phyloP scores from a whole-genome alignment of 805 yeast species.

The Candida succiphila region DNA sequence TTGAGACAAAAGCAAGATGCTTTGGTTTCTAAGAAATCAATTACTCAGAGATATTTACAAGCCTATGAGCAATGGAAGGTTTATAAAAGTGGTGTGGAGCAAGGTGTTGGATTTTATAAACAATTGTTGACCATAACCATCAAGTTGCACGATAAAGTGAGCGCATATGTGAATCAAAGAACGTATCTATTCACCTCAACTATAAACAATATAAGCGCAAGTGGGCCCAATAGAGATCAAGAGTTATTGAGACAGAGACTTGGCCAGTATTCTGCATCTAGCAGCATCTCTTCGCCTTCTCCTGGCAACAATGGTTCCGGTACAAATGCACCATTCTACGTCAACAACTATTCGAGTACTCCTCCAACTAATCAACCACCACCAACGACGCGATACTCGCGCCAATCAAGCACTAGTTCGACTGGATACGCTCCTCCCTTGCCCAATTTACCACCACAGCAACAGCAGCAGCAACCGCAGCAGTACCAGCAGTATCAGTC shows the following conservation, averaged over 20 bases:
- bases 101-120: conserved; percentile 57
- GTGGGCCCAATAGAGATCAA: conserved; percentile 11
- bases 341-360: conserved; percentile 1
- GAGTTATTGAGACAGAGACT: conserved; percentile 11
- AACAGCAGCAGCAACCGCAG: conserved; percentile 1
- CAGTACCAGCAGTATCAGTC: neutral
- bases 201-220: conserved; percentile 6
- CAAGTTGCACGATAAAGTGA: conserved; percentile 15
- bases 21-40: conserved; percentile 23
- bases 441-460: conserved; percentile 16
- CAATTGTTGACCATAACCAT: conserved; percentile 31
- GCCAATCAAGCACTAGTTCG: neutral
- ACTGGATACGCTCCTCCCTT: conserved; percentile 11
- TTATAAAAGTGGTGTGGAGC: conserved; percentile 46
- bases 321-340: conserved; percentile 6
- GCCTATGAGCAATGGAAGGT: conserved; percentile 52
- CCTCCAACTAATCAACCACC: neutral
- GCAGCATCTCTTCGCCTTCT: conserved; percentile 4
- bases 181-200: conserved; percentile 15
- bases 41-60: conserved; percentile 30
- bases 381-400: neutral
- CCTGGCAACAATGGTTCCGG: too few species aligned
- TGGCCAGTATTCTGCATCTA: conserved; percentile 4
- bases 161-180: conserved; percentile 18
- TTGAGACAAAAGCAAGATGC: conserved; percentile 32